These are phyloP conservation scores for Polygonum maritimum DNA, from an alignment of 148 eudicot genomes.

Conservation along the genomic window DNA sequence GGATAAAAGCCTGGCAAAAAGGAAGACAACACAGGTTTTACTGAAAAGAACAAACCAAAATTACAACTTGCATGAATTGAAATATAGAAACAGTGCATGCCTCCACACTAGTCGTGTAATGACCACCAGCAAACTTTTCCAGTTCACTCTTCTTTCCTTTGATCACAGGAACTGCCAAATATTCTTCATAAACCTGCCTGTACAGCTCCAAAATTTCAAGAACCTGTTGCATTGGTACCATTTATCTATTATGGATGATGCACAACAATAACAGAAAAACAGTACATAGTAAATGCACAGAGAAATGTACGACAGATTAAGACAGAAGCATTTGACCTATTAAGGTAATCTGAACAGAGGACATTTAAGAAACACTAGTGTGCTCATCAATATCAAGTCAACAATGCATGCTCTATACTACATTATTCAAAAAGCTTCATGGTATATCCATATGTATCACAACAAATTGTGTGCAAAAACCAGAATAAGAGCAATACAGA, in stretches of 20 bases:
- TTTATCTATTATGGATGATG: background rate
- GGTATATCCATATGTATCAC: background rate
- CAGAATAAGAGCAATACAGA: background rate
- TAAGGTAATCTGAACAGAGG: background rate
- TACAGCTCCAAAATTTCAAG: constrained; percentile 69
- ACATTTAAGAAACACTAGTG: background rate
- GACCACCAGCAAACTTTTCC: constrained; percentile 99
- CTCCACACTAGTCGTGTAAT: constrained; percentile 92
- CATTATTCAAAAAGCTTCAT: background rate
- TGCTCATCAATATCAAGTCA: background rate
- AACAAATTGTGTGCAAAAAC: background rate
- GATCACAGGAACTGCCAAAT: constrained; percentile 84
- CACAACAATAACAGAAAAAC: background rate
- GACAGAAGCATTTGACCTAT: background rate
- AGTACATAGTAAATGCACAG: background rate
- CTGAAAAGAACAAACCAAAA: constrained; percentile 1
- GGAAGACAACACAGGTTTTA: background rate
- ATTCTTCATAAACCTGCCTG: constrained; percentile 83
- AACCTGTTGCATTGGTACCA: constrained; percentile 33
- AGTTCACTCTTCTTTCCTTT: constrained; percentile 91
- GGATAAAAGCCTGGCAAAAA: constrained; percentile 70
- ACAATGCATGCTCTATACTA: background rate
- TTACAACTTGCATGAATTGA: background rate
- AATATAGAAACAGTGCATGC: constrained; percentile 17
- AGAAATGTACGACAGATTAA: background rate